Evolutionary conservation across 768 basidiomycete species (phyloP), one percentile per base, ranked within the genome.

Genomic region (Cubamyces sp.): DNA sequence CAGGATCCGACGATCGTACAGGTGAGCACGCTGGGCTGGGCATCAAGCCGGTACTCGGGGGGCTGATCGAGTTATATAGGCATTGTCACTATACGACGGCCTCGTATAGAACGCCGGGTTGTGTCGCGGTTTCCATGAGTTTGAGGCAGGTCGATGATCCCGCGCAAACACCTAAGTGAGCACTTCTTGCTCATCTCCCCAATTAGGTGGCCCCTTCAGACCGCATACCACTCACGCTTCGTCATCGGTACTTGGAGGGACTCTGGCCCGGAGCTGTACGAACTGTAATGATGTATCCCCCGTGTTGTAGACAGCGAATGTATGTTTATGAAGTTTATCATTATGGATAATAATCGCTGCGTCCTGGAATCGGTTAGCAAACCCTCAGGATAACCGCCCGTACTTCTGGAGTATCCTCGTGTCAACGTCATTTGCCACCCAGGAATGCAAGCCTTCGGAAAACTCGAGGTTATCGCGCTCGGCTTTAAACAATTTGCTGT

Each of bases 1-100:
- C 94, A 97, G 74, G 97, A 99, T 75, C 97, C 97, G 34, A 98
- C 96, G 21, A 98, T 99, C 74, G 96, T 99, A 15, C 94, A 98
- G 87, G 96, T 91, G 65, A 56, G 81, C 73, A 40, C 19, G 39
- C 23, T 25, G 9, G 25, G 39, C 23, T 25, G 9, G 25, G 48
- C 53, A 45, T 28, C 45, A 37, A 40, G 39, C 47, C 56, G 19
- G 52, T 12, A 63, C 56, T 56, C 51, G 28, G 54, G 54, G 69
- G 57, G 39, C 54, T 41, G 19, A 67, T 37, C 21, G 21, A 37
- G 54, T 49, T 62, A 42, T 68, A 42, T 68, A 97, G 94, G 95
- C 96, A 25, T 76, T 98, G 64, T 97, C 95, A 53, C 79, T 98
- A 64, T 98, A 97, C 74, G 96, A 98, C 68, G 96, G 95, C 37